Evolutionary conservation across 306 rosid genomes (phyloP), one percentile per base, ranked within the genome.

Genomic region (Hippophae tibetana): DNA sequence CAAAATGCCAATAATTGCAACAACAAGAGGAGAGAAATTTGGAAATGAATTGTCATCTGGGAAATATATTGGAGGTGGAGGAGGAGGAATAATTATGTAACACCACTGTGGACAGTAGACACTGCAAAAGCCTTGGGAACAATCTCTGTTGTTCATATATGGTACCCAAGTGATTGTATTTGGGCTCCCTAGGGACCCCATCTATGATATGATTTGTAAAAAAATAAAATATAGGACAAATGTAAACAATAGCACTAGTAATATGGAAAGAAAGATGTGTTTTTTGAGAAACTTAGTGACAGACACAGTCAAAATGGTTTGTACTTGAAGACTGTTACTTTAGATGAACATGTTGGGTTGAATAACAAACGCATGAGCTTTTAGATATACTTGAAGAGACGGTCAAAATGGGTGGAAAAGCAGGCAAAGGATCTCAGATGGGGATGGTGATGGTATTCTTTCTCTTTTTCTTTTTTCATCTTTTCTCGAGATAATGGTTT

Each of bases 41-140:
- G 84, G 79, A 5, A 86, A 31, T 9, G 54, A 79, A 72, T 76
- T 66, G 10, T 74, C 86, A 40, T 73, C 72, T 10, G 87, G 81
- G 56, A 88, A 82, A 72, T 79, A 88, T 40, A 80, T 56, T 6
- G 89, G 76, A 13, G 97, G 89, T 58, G 97, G 96, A 10, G 97
- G 97, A 10, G 97, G 97, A 26, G 97, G 85, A 42, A 74, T 60
- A 23, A 75, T 59, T 58, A 67, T 70, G 74, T 83, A 78, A 67
- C 99, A 92, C 96, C 99, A 85, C 9, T 92, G 93, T 27, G 96
- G 99, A 53, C 99, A 92, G 60, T 76, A 77, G 8, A 73, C 13
- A 70, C 90, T 92, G 13, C 96, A 92, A 59, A 85, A 80, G 51
- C 95, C 96, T 81, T 81, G 85, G 18, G 95, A 79, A 56, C 99